phyloP scores from a whole-genome alignment of 2,329 filamentous ascomycete genomes.

The Paraphoma chrysanthemicola region DNA sequence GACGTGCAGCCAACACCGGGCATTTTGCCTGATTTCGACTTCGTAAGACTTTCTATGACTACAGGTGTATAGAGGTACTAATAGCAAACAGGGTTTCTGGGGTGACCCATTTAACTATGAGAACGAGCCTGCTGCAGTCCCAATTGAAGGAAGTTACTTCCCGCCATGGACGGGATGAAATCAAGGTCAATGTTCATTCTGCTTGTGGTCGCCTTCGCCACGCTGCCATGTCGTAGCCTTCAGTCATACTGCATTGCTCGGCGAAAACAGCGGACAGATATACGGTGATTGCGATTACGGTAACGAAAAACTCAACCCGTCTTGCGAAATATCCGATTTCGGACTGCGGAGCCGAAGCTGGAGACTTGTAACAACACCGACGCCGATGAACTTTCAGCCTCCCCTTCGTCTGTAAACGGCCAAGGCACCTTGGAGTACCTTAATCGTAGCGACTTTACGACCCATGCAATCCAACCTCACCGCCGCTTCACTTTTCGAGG shows the following conservation, averaged over 20 bases:
- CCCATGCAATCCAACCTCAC: slow-evolving; percentile 1
- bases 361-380: not conserved
- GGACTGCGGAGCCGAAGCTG: not conserved
- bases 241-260: too few relatives aligned
- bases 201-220: too few relatives aligned
- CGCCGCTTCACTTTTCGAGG: slow-evolving; percentile 23
- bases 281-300: too few relatives aligned
- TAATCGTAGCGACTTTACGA: not conserved
- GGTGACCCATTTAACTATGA: slow-evolving; percentile 46
- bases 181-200: too few relatives aligned
- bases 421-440: not conserved
- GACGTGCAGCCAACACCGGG: slow-evolving; percentile 31
- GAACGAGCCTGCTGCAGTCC: slow-evolving; percentile 32
- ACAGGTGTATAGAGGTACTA: too few relatives aligned
- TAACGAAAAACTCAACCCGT: too few relatives aligned
- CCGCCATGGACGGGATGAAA: slow-evolving; percentile 24
- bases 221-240: too few relatives aligned
- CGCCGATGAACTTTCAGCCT: not conserved
- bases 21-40: slow-evolving; percentile 45
- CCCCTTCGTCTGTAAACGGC: not conserved
- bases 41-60: slow-evolving; percentile 27
- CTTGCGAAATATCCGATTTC: not conserved
- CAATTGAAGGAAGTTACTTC: slow-evolving; percentile 26
- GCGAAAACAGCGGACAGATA: too few relatives aligned
- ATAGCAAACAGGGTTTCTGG: slow-evolving; percentile 40